phyloP scores from a whole-genome alignment of 345 rosid species.

The Erysimum cheiranthoides region DNA sequence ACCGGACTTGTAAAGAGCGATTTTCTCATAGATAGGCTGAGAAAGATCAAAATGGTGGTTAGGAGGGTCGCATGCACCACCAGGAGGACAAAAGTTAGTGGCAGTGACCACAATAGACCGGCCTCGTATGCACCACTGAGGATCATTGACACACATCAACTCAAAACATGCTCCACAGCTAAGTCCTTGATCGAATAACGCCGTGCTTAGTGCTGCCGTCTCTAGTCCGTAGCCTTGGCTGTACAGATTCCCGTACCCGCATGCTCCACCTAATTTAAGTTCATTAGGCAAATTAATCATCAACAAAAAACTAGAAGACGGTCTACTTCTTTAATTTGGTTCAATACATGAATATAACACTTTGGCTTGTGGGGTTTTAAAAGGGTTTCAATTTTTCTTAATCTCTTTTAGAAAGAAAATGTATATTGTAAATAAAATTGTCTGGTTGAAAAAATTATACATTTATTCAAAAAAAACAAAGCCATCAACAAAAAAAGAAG shows the following conservation, averaged over 20 bases:
- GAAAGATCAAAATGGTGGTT: constrained; percentile 80
- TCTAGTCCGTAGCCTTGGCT: constrained; percentile 73
- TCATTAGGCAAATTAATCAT: constrained; percentile 1
- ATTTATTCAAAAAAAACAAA: too few relatives aligned
- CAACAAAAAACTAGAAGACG: background rate
- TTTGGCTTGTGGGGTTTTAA: too few relatives aligned
- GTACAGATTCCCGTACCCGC: constrained; percentile 79
- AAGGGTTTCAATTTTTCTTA: too few relatives aligned
- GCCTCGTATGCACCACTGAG: constrained; percentile 74
- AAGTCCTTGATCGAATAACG: constrained; percentile 66
- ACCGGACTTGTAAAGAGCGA: constrained; percentile 74
- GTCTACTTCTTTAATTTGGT: too few relatives aligned
- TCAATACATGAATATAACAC: too few relatives aligned
- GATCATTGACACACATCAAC: constrained; percentile 69
- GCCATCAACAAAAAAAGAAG: too few relatives aligned
- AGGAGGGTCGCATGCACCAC: constrained; percentile 86
- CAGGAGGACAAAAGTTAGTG: constrained; percentile 89
- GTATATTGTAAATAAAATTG: too few relatives aligned
- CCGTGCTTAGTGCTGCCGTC: constrained; percentile 80
- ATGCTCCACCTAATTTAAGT: constrained; percentile 66
- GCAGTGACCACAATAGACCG: constrained; percentile 70
- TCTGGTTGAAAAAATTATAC: too few relatives aligned
- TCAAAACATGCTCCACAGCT: constrained; percentile 75
- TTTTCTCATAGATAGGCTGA: constrained; percentile 72
- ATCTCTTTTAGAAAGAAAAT: too few relatives aligned